Conservation (phyloP, 331 rosid species). For the Quercus tomentella region DNA sequence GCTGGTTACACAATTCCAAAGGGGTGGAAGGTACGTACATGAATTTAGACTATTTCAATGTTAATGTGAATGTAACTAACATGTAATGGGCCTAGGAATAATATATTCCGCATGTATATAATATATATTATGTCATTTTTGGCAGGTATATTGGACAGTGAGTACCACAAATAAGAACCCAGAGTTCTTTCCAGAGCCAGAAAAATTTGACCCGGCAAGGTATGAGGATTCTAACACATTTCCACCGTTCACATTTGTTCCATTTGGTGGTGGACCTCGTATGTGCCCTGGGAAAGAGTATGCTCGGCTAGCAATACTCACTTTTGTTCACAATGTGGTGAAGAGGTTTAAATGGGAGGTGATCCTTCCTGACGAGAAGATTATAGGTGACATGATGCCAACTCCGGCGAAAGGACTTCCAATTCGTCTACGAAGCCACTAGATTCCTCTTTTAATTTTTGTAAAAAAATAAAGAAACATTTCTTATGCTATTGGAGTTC, state of each 20-base stretch:
- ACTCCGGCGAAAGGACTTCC: slow-evolving; percentile 28
- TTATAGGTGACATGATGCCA: slow-evolving; percentile 24
- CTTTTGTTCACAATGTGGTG: slow-evolving; percentile 30
- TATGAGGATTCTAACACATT: slow-evolving; percentile 7
- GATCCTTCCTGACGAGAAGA: slow-evolving; percentile 18
- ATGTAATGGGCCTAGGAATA: background rate
- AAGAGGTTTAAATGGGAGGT: slow-evolving; percentile 29
- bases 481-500: too few relatives aligned
- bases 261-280: slow-evolving; percentile 37
- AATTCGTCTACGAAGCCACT: slow-evolving; percentile 11
- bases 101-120: background rate
- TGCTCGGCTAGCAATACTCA: slow-evolving; percentile 24
- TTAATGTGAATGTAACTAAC: background rate
- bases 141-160: slow-evolving; percentile 31
- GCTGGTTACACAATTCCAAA: slow-evolving; percentile 26
- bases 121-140: background rate
- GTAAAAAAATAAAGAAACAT: too few relatives aligned
- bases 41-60: background rate
- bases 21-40: slow-evolving; percentile 34
- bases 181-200: background rate
- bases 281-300: slow-evolving; percentile 40
- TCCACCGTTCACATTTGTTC: slow-evolving; percentile 30
- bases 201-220: slow-evolving; percentile 23
- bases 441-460: background rate
- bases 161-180: slow-evolving; percentile 30